Percentiles rank a stretch among this genome's conserved stretches.
phyloP scores from a whole-genome alignment of 108 stramenopile genomes.

The Seminavis robusta region DNA sequence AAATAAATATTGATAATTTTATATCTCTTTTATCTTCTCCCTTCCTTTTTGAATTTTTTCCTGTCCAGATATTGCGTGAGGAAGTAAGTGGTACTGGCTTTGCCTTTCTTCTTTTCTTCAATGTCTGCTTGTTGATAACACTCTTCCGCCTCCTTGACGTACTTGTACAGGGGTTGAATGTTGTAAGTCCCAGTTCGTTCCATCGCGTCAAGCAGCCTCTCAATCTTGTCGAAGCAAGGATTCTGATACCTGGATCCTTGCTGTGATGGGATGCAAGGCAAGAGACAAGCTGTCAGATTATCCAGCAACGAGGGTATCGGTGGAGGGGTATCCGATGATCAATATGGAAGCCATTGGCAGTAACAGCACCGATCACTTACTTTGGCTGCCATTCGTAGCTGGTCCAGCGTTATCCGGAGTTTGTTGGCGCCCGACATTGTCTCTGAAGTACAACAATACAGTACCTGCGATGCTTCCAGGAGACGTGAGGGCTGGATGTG shows the following conservation, averaged over 20 bases:
- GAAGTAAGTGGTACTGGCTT: conserved; percentile 51
- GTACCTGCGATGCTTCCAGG: too few relatives aligned
- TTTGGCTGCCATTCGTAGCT: conserved; percentile 45
- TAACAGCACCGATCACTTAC: conserved; percentile 5
- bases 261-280: conserved; percentile 14
- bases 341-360: neutral
- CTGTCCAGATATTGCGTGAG: conserved; percentile 55
- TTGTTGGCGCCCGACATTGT: conserved; percentile 16
- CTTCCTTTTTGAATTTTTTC: conserved; percentile 53
- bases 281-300: neutral
- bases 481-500: too few relatives aligned
- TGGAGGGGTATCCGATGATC: neutral
- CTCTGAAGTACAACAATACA: too few relatives aligned
- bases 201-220: conserved; percentile 68
- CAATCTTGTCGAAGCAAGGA: conserved; percentile 64
- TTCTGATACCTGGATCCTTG: conserved; percentile 23
- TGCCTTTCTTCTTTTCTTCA: conserved; percentile 34
- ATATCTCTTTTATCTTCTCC: too few relatives aligned
- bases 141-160: conserved; percentile 68
- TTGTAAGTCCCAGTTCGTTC: conserved; percentile 56
- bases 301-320: too few relatives aligned
- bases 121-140: conserved; percentile 25
- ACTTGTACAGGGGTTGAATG: conserved; percentile 74
- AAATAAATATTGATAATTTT: too few relatives aligned
- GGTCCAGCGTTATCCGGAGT: conserved; percentile 69